phyloP scores from a whole-genome alignment of 2,329 filamentous ascomycete genomes.

The Ustulina deusta region DNA sequence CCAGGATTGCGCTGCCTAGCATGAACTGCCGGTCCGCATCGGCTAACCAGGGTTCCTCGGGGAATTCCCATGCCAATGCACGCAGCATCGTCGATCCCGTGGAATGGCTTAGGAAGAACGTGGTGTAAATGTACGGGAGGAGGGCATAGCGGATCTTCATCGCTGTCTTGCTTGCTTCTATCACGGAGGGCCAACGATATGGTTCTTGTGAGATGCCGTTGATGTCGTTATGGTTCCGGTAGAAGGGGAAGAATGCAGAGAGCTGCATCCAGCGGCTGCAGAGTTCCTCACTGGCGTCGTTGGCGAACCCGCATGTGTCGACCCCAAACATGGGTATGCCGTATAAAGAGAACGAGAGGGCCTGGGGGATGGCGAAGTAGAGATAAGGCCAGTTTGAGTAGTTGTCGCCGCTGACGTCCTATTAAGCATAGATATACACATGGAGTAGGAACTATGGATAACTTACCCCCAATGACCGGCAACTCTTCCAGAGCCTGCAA shows the following conservation, averaged over 20 bases:
- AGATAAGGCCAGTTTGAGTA: constrained; percentile 77
- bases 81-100: constrained; percentile 78
- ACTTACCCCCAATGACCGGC: constrained; percentile 79
- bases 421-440: constrained; percentile 13
- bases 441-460: not conserved
- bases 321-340: constrained; percentile 82
- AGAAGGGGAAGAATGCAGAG: constrained; percentile 81
- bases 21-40: constrained; percentile 78
- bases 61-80: constrained; percentile 80
- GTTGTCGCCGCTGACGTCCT: constrained; percentile 71
- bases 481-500: constrained; percentile 79
- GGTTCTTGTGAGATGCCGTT: constrained; percentile 75
- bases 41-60: constrained; percentile 75
- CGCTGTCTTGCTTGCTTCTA: constrained; percentile 71
- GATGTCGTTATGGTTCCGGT: constrained; percentile 79
- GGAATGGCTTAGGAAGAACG: constrained; percentile 74
- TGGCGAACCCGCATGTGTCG: constrained; percentile 77
- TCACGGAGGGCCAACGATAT: constrained; percentile 75
- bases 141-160: constrained; percentile 79
- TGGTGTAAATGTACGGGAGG: constrained; percentile 81
- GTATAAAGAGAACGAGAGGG: constrained; percentile 78
- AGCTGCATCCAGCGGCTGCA: constrained; percentile 81
- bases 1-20: constrained; percentile 72
- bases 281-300: constrained; percentile 75
- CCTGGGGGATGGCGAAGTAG: constrained; percentile 82